Evolutionary conservation across 352 stramenopile species (phyloP).

Genomic region (Thraustotheca clavata): DNA sequence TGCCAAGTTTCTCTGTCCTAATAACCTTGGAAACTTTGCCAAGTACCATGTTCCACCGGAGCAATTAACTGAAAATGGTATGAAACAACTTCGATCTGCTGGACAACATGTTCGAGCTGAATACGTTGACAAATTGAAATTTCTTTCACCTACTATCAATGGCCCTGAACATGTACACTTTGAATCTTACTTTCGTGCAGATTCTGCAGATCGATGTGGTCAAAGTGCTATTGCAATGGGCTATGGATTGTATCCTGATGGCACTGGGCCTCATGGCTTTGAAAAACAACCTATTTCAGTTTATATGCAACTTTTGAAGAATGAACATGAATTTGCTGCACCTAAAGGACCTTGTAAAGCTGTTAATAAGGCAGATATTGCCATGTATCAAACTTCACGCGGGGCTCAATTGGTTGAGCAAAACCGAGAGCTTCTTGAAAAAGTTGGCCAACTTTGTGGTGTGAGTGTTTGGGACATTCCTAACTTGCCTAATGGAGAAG

Average conservation of each 20-base stretch:
- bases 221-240: slow-evolving; percentile 67
- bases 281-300: slow-evolving; percentile 64
- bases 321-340: slow-evolving; percentile 79
- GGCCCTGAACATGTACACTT: slow-evolving; percentile 68
- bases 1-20: slow-evolving; percentile 45
- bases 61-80: slow-evolving; percentile 75
- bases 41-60: slow-evolving; percentile 72
- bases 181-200: slow-evolving; percentile 77
- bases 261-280: slow-evolving; percentile 57
- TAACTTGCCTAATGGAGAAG: slow-evolving; percentile 47
- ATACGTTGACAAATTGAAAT: slow-evolving; percentile 60
- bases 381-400: slow-evolving; percentile 44
- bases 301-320: slow-evolving; percentile 75
- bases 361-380: slow-evolving; percentile 42
- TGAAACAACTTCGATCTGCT: slow-evolving; percentile 60
- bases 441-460: slow-evolving; percentile 47
- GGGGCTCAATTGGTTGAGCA: slow-evolving; percentile 46
- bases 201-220: slow-evolving; percentile 67
- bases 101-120: slow-evolving; percentile 57
- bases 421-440: slow-evolving; percentile 46
- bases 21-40: slow-evolving; percentile 55
- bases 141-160: slow-evolving; percentile 60
- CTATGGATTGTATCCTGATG: slow-evolving; percentile 74
- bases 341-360: slow-evolving; percentile 62
- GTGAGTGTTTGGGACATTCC: slow-evolving; percentile 50